Base-by-base conservation (phyloP, 1,284 basidiomycete species). In the Schizophyllum commune region DNA sequence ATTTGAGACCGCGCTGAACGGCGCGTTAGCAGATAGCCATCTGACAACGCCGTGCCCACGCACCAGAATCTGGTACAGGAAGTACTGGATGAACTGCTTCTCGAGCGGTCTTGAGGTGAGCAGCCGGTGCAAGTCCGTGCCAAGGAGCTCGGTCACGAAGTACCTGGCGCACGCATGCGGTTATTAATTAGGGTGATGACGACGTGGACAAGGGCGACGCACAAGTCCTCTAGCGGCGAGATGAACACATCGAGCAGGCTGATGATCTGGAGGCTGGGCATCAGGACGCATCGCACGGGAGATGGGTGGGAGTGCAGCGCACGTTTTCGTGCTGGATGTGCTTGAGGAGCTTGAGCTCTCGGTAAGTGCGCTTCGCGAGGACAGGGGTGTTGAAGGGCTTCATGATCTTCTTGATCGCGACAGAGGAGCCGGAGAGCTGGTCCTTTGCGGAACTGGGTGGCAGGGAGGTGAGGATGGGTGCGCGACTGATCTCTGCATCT, bases 71-170 rank as follows among this genome's bases (percentile, higher is more conserved):
- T 99, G 96, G 79, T 99, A 99, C 52, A 99, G 80, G 81, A 99
- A 99, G 77, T 99, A 99, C 73, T 99, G 96, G 65, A 99, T 99
- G 76, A 99, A 99, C 74, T 99, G 96, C 81, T 99, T 99, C 80
- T 99, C 96, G 66, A 99, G 82, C 22, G 96, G 96, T 59, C 96
- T 83, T 58, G 94, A 96, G 20, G 97, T 99, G 67, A 99, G 84
- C 34, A 99, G 84, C 65, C 96, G 92, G 74, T 99, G 96, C 17
- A 99, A 83, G 78, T 99, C 96, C 64, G 96, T 99, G 60, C 97
- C 96, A 55, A 99, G 86, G 8, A 99, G 87, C 72, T 99, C 96
- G n/a, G 97, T 99, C 61, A 99, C 97, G 74, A 99, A 99, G 81
- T 99, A 99, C 69, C 92, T 94, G 70, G 5, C 19, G 32, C 52